Evolutionary conservation across 2,329 filamentous ascomycete genomes (phyloP).

Genomic region (Aspergillus latus): DNA sequence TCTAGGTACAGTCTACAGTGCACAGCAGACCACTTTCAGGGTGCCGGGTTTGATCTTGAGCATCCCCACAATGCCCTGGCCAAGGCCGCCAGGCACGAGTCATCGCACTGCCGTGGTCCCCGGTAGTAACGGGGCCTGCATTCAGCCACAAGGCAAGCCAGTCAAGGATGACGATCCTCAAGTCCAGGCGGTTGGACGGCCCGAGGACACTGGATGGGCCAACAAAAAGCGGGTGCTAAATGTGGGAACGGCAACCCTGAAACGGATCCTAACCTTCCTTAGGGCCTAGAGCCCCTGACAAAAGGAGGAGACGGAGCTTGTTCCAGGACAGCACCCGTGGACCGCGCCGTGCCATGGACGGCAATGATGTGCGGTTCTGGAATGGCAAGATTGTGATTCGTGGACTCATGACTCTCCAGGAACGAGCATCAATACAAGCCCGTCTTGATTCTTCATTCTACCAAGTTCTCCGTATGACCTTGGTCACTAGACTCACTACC

Average conservation of each 20-base stretch:
- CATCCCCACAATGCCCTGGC: background rate
- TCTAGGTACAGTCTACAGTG: background rate
- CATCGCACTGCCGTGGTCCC: background rate
- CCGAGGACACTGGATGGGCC: slow-evolving; percentile 16
- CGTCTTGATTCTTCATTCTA: background rate
- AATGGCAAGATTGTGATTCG: slow-evolving; percentile 18
- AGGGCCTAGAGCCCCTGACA: background rate
- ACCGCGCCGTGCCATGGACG: slow-evolving; percentile 26
- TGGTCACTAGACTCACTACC: background rate
- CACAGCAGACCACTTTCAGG: background rate
- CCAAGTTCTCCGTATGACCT: background rate
- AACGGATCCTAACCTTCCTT: slow-evolving; percentile 8
- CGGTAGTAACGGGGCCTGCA: background rate
- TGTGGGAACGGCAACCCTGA: slow-evolving; percentile 4
- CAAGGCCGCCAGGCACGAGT: background rate
- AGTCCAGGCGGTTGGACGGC: slow-evolving; percentile 22
- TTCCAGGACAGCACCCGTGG: slow-evolving; percentile 10
- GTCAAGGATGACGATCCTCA: slow-evolving; percentile 5
- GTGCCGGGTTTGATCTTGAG: background rate
- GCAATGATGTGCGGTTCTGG: slow-evolving; percentile 27
- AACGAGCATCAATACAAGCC: background rate
- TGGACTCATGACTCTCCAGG: slow-evolving; percentile 3
- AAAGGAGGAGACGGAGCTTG: slow-evolving; percentile 10
- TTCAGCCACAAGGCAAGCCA: background rate
- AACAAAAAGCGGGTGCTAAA: background rate